These are phyloP conservation scores for Boehmeria nivea DNA, from an alignment of 306 rosid genomes.

Conservation along the genomic window DNA sequence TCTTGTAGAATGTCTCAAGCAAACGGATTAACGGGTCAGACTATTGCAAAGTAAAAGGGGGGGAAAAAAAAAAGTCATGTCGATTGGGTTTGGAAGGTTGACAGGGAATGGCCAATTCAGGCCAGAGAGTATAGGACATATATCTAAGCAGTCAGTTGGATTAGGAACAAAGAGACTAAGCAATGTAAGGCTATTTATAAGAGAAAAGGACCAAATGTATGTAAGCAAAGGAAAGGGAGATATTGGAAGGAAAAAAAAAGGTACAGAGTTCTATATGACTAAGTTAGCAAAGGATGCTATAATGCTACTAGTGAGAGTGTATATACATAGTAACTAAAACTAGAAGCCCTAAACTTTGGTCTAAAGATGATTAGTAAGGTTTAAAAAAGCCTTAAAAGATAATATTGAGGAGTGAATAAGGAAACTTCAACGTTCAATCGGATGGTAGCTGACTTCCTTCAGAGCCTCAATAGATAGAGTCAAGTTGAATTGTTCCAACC, in stretches of 20 bases:
- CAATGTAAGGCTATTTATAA: constrained; percentile 4
- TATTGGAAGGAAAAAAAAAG: neutral
- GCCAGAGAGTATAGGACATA: too few relatives aligned
- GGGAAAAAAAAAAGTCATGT: constrained; percentile 12
- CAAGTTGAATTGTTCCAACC: constrained; percentile 22
- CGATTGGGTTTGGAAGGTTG: too few relatives aligned
- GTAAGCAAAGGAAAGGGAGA: too few relatives aligned
- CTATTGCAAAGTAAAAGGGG: constrained; percentile 4
- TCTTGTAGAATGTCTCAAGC: constrained; percentile 27
- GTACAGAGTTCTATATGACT: constrained; percentile 15
- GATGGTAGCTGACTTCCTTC: too few relatives aligned
- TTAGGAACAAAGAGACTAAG: constrained; percentile 5
- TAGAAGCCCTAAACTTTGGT: constrained; percentile 5
- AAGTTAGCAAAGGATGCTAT: neutral
- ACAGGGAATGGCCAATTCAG: too few relatives aligned
- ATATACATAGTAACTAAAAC: constrained; percentile 13
- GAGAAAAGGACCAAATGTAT: too few relatives aligned
- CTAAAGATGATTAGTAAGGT: constrained; percentile 2
- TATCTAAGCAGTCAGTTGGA: neutral
- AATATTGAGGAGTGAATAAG: constrained; percentile 8
- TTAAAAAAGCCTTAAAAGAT: neutral
- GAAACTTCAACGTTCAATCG: too few relatives aligned
- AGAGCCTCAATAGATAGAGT: too few relatives aligned
- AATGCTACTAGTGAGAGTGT: neutral
- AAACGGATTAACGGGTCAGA: constrained; percentile 9